Evolutionary conservation across 768 basidiomycete genomes (phyloP).

Genomic region (Thelephora ganbajun): DNA sequence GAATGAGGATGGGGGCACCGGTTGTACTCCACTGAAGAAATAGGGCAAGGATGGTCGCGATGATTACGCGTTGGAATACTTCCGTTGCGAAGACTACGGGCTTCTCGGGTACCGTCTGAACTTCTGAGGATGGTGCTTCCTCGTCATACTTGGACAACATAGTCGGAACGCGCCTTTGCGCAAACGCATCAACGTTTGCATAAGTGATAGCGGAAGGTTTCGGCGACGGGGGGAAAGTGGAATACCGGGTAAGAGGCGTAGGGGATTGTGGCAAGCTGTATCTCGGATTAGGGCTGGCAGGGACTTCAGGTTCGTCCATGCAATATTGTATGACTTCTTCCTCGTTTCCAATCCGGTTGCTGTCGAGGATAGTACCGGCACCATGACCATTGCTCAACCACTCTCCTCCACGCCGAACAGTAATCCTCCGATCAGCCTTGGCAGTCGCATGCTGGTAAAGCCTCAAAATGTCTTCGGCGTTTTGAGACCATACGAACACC

Average conservation of each 20-base stretch:
- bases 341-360: background rate
- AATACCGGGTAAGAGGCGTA: no score
- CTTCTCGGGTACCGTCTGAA: background rate
- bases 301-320: background rate
- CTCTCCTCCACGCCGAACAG: background rate
- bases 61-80: background rate
- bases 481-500: background rate
- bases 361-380: background rate
- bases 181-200: background rate
- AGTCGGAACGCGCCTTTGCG: background rate
- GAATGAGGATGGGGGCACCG: background rate
- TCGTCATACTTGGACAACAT: background rate
- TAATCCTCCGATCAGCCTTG: background rate
- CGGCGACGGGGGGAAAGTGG: no score
- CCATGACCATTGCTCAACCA: background rate
- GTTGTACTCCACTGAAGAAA: background rate
- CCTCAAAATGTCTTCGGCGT: background rate
- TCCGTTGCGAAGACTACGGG: background rate
- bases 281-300: background rate
- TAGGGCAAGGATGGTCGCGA: background rate
- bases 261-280: no score
- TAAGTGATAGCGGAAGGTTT: no score
- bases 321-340: background rate
- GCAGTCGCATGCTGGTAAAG: background rate
- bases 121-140: no score